A percentile compares a stretch with the other conserved stretches of the same genome.
phyloP scores from a whole-genome alignment of 2,329 filamentous ascomycete genomes.

The Aspergillus fumigatiaffinis region DNA sequence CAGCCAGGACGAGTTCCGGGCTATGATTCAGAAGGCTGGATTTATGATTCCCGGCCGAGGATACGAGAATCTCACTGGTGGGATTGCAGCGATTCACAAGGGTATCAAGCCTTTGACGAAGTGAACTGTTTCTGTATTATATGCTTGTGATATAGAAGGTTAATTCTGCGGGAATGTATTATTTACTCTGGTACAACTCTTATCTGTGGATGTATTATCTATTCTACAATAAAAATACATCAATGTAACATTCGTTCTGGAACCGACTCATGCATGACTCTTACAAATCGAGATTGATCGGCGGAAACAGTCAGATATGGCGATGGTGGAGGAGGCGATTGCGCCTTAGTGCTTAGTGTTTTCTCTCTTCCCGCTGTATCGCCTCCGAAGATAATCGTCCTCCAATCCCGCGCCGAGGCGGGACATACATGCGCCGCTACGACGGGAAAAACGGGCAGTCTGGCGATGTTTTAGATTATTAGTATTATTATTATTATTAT shows the following conservation, averaged over 20 bases:
- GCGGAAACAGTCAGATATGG: background rate
- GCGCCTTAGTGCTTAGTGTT: background rate
- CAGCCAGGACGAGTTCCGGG: conserved; percentile 74
- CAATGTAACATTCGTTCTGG: background rate
- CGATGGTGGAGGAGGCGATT: background rate
- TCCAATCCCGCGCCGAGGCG: background rate
- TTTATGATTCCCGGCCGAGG: conserved; percentile 78
- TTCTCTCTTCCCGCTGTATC: background rate
- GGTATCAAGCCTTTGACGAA: conserved; percentile 69
- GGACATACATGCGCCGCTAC: no score
- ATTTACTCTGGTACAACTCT: background rate
- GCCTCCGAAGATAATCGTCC: background rate
- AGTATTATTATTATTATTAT: background rate
- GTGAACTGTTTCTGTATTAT: background rate
- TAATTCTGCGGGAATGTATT: background rate
- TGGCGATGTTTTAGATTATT: no score
- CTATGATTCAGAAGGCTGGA: conserved; percentile 60
- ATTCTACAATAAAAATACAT: background rate
- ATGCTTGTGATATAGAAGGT: background rate
- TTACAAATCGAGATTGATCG: background rate
- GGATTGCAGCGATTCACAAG: conserved; percentile 94
- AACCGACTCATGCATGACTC: background rate
- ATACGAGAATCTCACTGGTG: conserved; percentile 87
- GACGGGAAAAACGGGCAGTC: no score
- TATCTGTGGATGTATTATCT: background rate